Conservation (phyloP, 352 stramenopile species). For the Peronosclerospora sorghi region DNA sequence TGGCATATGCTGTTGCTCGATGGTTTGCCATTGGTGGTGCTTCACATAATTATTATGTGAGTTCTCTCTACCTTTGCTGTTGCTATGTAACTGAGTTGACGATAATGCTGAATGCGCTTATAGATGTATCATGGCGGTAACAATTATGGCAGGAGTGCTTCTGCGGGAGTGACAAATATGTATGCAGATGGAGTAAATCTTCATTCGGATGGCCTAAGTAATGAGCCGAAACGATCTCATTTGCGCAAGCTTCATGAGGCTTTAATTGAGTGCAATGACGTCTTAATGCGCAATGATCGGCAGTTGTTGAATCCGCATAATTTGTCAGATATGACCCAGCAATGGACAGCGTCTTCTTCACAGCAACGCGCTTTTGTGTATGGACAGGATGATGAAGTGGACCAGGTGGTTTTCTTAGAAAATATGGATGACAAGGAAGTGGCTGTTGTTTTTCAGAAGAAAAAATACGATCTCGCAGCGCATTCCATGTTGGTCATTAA, state of each 20-base stretch:
- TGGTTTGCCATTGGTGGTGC: conserved; percentile 61
- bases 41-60: conserved; percentile 63
- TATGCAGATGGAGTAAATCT: conserved; percentile 63
- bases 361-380: conserved; percentile 45
- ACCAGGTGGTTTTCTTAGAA: conserved; percentile 42
- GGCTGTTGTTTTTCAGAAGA: conserved; percentile 24
- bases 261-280: conserved; percentile 44
- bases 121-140: conserved; percentile 75
- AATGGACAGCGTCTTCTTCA: conserved; percentile 3
- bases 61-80: conserved; percentile 5
- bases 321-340: conserved; percentile 3
- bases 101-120: background rate
- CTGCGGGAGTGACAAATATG: conserved; percentile 57
- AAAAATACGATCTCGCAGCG: conserved; percentile 24
- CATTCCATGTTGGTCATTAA: conserved; percentile 45
- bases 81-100: background rate
- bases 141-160: conserved; percentile 51
- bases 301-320: conserved; percentile 36
- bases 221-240: conserved; percentile 60
- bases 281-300: conserved; percentile 34
- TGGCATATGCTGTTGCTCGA: conserved; percentile 48
- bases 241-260: conserved; percentile 46
- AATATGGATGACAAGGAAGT: conserved; percentile 26
- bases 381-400: conserved; percentile 6
- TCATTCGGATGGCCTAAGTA: conserved; percentile 52